A percentile compares a stretch with the other conserved stretches of the same genome.
These are phyloP conservation scores for Pythium apleroticum DNA, from an alignment of 352 stramenopile genomes.

Conservation along the genomic window DNA sequence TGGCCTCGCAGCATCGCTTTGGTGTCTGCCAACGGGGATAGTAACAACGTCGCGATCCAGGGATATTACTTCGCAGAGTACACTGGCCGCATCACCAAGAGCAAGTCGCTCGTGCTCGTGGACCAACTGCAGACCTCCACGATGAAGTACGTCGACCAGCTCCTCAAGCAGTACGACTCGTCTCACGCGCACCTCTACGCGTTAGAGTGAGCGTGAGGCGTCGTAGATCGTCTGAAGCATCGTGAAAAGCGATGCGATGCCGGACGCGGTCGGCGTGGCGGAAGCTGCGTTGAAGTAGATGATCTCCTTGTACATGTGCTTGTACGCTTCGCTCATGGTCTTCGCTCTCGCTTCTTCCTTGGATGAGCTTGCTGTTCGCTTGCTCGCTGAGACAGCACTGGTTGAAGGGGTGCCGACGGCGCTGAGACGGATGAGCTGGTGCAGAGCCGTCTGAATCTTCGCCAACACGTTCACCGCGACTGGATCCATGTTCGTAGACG, in stretches of 20 bases:
- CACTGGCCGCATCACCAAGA: conserved; percentile 51
- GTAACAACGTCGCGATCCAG: conserved; percentile 35
- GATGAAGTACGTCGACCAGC: conserved; percentile 62
- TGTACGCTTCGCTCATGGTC: conserved; percentile 66
- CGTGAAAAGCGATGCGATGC: conserved; percentile 47
- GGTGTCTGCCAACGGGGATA: conserved; percentile 31
- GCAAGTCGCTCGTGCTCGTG: conserved; percentile 30
- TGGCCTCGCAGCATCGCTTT: conserved; percentile 64
- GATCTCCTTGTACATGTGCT: conserved; percentile 85
- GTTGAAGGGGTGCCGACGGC: conserved; percentile 8
- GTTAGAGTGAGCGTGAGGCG: conserved; percentile 32
- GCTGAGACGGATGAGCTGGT: conserved; percentile 63
- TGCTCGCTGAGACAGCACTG: not conserved
- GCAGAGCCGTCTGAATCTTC: conserved; percentile 58
- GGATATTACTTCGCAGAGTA: conserved; percentile 66
- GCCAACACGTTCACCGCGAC: conserved; percentile 45
- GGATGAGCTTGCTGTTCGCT: not conserved
- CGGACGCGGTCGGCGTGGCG: conserved; percentile 8
- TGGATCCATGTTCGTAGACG: conserved; percentile 34
- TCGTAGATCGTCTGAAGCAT: conserved; percentile 62
- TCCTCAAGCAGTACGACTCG: conserved; percentile 37
- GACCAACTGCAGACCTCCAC: conserved; percentile 46
- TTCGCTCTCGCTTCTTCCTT: conserved; percentile 30
- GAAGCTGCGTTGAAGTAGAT: conserved; percentile 68
- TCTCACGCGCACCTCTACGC: conserved; percentile 34